Evolutionary conservation across 1,139 yeast species (phyloP), one percentile per base, ranked within the genome.

Genomic region (Casaregolazyma lundiana): DNA sequence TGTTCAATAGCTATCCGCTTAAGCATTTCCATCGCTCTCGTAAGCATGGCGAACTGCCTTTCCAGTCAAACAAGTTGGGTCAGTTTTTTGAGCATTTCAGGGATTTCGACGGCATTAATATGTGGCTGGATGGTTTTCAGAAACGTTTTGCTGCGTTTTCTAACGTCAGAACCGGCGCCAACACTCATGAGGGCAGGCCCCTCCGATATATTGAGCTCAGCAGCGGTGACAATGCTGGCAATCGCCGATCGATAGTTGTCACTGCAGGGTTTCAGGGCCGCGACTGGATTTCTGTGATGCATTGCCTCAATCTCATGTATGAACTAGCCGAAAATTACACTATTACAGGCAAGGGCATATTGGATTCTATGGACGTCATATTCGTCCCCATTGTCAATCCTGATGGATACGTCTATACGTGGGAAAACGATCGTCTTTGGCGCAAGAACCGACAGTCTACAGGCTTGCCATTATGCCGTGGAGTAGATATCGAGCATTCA

Each of bases 211-310:
- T 44, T 7, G 24, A 26, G 19, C 19, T 44, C 3, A 38, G 40
- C 19, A 21, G n/a, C n/a, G n/a, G 24, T n/a, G 13, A 17, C 7
- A 7, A 24, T 7, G 18, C 39, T 4, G 26, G 13, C 6, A 37
- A 32, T 8, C 18, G 32, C 11, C 35, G 21, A 17, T 19, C 29
- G 69, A 72, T 16, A 75, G 84, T 94, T 0, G 75, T 89, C 42
- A 84, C 88, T 0, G 90, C 92, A 17, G 96, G 96, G 1, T 75
- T 84, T 1, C 96, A 89, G 65, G 94, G 96, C 0, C 74, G 97
- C 43, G 97, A 89, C 65, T 89, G 97, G 97, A 76, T 88, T 16
- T 78, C 90, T 22, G 79, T 82, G 3, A 77, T 90, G 6, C 74
- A 92, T 0, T 81, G 78, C 1, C 76, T 87, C 51, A 86, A 76